These are phyloP conservation scores for Vitis labrusca DNA, from an alignment of 164 flowering plant species.

Conservation along the genomic window DNA sequence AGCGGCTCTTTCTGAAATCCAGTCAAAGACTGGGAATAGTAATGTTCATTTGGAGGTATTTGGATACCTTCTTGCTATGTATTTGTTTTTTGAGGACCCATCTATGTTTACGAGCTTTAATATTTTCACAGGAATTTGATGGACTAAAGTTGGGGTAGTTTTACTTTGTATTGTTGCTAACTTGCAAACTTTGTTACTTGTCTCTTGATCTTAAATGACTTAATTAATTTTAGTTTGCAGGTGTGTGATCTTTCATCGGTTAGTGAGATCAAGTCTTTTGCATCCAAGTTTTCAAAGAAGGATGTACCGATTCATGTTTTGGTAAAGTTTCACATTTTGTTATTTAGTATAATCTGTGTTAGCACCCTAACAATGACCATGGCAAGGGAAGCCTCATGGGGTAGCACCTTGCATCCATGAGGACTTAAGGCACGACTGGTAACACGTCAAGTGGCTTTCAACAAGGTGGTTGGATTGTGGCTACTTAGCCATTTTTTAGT, in stretches of 20 bases:
- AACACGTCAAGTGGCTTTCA: no score
- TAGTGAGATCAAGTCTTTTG: conserved; percentile 77
- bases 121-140: no score
- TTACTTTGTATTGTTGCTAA: not conserved
- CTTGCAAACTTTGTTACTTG: not conserved
- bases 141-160: no score
- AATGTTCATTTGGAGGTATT: conserved; percentile 86
- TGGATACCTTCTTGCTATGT: not conserved
- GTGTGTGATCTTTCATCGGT: conserved; percentile 92
- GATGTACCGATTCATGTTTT: conserved; percentile 75
- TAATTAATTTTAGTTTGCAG: conserved; percentile 41
- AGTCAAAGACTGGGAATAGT: conserved; percentile 66
- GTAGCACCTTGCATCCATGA: no score
- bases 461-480: no score
- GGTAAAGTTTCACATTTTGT: conserved; percentile 38
- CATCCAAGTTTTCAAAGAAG: conserved; percentile 61
- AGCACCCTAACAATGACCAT: no score
- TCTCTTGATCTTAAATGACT: conserved; percentile 5
- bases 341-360: not conserved
- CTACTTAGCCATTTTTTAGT: no score
- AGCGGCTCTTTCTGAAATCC: conserved; percentile 78
- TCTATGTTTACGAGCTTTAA: not conserved
- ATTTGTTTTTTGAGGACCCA: not conserved
- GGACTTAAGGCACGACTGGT: no score
- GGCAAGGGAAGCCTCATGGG: no score